phyloP scores from a whole-genome alignment of 208 protist species.

The Endotrypanum monterogeii region DNA sequence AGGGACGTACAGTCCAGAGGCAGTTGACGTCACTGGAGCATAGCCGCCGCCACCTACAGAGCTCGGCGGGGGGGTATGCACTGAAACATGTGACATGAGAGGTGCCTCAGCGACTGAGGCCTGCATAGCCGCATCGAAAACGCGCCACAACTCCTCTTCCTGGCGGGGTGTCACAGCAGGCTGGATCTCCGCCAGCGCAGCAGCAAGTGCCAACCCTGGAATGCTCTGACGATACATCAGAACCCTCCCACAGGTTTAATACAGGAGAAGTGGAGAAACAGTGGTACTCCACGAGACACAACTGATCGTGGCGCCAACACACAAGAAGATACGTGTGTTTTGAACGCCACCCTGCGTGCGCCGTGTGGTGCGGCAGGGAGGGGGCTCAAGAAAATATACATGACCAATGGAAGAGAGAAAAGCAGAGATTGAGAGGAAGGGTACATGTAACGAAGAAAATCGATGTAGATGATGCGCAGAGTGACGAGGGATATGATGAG shows the following conservation, averaged over 20 bases:
- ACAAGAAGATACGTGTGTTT: background rate
- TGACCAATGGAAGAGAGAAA: background rate
- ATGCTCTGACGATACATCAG: slow-evolving; percentile 83
- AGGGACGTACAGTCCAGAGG: slow-evolving; percentile 9
- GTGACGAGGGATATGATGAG: background rate
- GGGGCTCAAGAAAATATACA: background rate
- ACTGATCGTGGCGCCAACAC: background rate
- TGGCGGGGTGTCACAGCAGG: slow-evolving; percentile 60
- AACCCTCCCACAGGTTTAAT: background rate
- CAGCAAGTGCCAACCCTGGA: slow-evolving; percentile 63
- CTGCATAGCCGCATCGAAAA: slow-evolving; percentile 82
- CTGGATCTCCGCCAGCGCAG: slow-evolving; percentile 69
- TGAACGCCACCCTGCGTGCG: background rate
- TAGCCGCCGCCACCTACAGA: slow-evolving; percentile 13
- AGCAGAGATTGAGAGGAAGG: background rate
- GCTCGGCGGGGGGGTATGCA: slow-evolving; percentile 43
- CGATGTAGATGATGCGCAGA: background rate
- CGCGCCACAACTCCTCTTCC: slow-evolving; percentile 71
- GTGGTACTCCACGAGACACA: background rate
- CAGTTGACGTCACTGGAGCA: background rate
- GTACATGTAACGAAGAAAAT: background rate
- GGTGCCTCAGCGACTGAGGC: slow-evolving; percentile 60
- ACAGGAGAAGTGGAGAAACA: background rate
- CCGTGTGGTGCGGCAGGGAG: background rate
- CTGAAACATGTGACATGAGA: slow-evolving; percentile 49